Conservation (phyloP, 2,329 filamentous ascomycete species). For the Exophiala alcalophila region DNA sequence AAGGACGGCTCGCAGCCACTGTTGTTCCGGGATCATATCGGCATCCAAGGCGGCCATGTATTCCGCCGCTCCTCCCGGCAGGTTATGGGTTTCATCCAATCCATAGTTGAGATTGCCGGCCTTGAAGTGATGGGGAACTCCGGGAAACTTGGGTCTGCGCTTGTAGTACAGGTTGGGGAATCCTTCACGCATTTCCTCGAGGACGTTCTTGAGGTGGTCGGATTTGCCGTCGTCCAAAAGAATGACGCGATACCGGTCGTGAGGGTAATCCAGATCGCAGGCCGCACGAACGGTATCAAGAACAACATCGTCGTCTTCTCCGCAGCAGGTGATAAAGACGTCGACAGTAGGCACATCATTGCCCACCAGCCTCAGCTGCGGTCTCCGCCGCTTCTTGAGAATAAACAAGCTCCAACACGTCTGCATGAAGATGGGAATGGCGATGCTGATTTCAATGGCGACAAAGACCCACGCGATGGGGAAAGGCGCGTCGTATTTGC, state of each 20-base stretch:
- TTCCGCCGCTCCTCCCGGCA: constrained; percentile 55
- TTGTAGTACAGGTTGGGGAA: constrained; percentile 45
- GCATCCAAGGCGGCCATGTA: constrained; percentile 44
- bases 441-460: constrained; percentile 48
- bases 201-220: constrained; percentile 37
- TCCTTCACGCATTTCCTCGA: constrained; percentile 36
- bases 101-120: constrained; percentile 51
- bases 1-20: constrained; percentile 34
- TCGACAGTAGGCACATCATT: constrained; percentile 55
- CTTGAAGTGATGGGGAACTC: constrained; percentile 32
- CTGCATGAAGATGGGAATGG: constrained; percentile 56
- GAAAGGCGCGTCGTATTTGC: constrained; percentile 41
- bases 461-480: constrained; percentile 58
- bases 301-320: constrained; percentile 55
- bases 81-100: constrained; percentile 48
- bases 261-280: constrained; percentile 54
- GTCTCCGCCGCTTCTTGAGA: constrained; percentile 53
- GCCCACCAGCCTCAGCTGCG: constrained; percentile 44
- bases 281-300: constrained; percentile 55
- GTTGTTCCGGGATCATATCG: constrained; percentile 36
- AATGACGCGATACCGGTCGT: constrained; percentile 52
- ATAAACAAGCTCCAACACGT: constrained; percentile 58
- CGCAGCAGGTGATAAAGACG: constrained; percentile 56
- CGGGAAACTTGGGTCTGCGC: constrained; percentile 41
- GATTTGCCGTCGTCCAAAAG: constrained; percentile 51